Conservation (phyloP, 2,329 filamentous ascomycete species). For the Chaetomiaceae sp. region DNA sequence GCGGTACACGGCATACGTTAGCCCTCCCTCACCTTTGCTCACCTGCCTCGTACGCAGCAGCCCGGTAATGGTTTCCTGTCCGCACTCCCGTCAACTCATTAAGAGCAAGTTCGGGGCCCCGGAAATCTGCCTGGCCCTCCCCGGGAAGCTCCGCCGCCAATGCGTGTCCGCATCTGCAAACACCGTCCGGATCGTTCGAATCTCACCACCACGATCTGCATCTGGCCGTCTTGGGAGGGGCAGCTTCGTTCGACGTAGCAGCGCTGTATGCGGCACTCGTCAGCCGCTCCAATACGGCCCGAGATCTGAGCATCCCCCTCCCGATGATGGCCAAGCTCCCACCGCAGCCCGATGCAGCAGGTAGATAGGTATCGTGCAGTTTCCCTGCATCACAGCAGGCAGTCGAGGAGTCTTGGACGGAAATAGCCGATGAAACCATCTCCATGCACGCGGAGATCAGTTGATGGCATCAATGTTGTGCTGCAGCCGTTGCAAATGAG, state of each 20-base stretch:
- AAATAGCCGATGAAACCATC: not conserved
- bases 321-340: not conserved
- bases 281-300: not conserved
- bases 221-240: conserved; percentile 1
- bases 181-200: not conserved
- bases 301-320: not conserved
- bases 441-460: not conserved
- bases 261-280: not conserved
- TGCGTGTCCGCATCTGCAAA: not conserved
- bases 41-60: too few species aligned
- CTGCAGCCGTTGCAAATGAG: not conserved
- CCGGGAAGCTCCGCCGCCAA: not conserved
- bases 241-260: not conserved
- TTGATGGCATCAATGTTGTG: not conserved
- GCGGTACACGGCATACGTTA: too few species aligned
- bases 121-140: too few species aligned
- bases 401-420: not conserved
- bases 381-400: not conserved
- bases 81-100: not conserved
- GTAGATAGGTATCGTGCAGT: not conserved
- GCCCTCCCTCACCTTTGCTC: too few species aligned
- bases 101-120: too few species aligned
- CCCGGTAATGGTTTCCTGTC: too few species aligned
- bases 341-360: not conserved
- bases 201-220: conserved; percentile 7